Evolutionary conservation across 768 basidiomycete genomes (phyloP), one percentile per base, ranked within the genome.

Genomic region (Hypsizygus marmoreus): DNA sequence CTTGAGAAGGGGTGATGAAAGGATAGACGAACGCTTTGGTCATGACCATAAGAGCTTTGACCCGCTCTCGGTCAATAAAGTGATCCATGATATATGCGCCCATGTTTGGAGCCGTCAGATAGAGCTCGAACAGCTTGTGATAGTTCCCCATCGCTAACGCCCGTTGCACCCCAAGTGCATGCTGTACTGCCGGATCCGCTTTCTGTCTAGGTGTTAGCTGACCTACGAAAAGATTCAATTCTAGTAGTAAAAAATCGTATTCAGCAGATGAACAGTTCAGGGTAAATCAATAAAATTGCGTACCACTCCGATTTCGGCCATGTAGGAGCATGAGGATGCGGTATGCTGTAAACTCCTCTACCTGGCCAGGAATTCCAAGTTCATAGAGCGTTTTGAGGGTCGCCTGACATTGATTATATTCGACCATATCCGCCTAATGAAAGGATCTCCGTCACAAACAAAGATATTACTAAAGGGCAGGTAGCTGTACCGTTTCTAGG

Each of bases 11-110:
- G 32, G 44, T 16, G 17, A 8, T 23, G 19, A 5, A 29, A 19
- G 37, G 17, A 12, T 41, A 1, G 26, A 79, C 95, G 60, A 57
- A 98, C 97, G 91, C 88, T 80, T 89, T 97, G 23, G 90, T 81
- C 71, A 99, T 95, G 54, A 88, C 82, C 61, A 92, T 81, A 50
- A 99, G 65, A 2, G 93, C 94, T 48, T 82, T 81, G 45, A 88
- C 79, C 48, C 97, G 74, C 71, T 98, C 97, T 58, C 97, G 80
- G 59, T 85, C 82, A 59, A 97, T 88, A 65, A 98, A 97, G 66
- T 97, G 94, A 68, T 98, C 97, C 91, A 99, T 97, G 60, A 99
- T 93, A 67, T 98, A 98, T 43, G 82, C 94, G 29, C 93, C 92
- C 97, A 98, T 98, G 62, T 95, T 94, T 20, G 94, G 93, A 33